phyloP scores from a whole-genome alignment of 2,329 filamentous ascomycete genomes.

The Fusarium sp. region DNA sequence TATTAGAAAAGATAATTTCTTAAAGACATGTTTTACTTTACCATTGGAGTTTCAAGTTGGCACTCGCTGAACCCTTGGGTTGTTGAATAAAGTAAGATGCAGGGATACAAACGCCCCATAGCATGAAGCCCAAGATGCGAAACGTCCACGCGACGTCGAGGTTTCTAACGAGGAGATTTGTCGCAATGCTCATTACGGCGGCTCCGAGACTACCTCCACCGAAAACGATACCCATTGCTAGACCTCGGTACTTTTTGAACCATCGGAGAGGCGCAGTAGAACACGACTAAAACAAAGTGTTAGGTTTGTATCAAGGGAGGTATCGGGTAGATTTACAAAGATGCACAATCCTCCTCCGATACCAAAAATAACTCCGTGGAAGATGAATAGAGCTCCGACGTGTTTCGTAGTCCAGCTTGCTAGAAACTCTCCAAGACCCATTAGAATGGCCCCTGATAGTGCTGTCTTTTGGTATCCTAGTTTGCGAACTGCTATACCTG shows the following conservation, averaged over 20 bases:
- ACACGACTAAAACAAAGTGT: slow-evolving; percentile 23
- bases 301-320: background rate
- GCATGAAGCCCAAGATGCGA: slow-evolving; percentile 40
- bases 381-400: slow-evolving; percentile 39
- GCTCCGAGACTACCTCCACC: slow-evolving; percentile 44
- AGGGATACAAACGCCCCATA: slow-evolving; percentile 45
- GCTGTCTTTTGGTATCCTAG: slow-evolving; percentile 41
- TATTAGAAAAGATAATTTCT: background rate
- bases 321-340: slow-evolving; percentile 25
- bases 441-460: slow-evolving; percentile 36
- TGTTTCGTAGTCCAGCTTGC: slow-evolving; percentile 42
- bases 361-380: slow-evolving; percentile 42
- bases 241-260: slow-evolving; percentile 42
- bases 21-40: background rate
- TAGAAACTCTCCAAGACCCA: slow-evolving; percentile 44
- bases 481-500: slow-evolving; percentile 27
- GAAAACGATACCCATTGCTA: slow-evolving; percentile 45
- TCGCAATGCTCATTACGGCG: slow-evolving; percentile 42
- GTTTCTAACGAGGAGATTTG: slow-evolving; percentile 37
- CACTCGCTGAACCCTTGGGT: slow-evolving; percentile 17
- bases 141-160: slow-evolving; percentile 44
- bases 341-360: slow-evolving; percentile 39
- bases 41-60: slow-evolving; percentile 40
- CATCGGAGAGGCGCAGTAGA: slow-evolving; percentile 39
- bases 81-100: slow-evolving; percentile 42